These are phyloP conservation scores for Phytophthora citricola DNA, from an alignment of 352 stramenopile species.

Conservation along the genomic window DNA sequence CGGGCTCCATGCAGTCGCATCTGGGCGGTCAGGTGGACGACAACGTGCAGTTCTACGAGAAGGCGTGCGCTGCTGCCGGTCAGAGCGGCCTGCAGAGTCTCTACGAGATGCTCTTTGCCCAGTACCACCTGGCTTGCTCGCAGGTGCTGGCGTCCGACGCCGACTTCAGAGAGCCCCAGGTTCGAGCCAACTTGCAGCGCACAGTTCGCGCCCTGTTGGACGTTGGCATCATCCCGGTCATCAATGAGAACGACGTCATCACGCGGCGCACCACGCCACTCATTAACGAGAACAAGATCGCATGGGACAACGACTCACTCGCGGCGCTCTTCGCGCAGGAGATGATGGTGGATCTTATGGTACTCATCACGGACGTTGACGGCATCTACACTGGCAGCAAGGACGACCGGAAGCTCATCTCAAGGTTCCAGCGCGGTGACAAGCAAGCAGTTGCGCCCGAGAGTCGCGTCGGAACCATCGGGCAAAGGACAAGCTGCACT, in stretches of 20 bases:
- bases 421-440: conserved; percentile 56
- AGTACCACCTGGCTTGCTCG: conserved; percentile 86
- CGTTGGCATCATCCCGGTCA: conserved; percentile 85
- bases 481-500: conserved; percentile 85
- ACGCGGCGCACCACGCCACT: conserved; percentile 69
- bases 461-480: conserved; percentile 66
- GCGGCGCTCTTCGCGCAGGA: conserved; percentile 80
- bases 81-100: conserved; percentile 86
- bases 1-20: conserved; percentile 85
- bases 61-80: conserved; percentile 68
- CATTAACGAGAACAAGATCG: conserved; percentile 64
- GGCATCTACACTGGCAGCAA: conserved; percentile 55
- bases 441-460: conserved; percentile 52
- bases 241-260: conserved; percentile 91
- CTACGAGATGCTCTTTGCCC: conserved; percentile 88
- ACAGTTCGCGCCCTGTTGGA: conserved; percentile 73
- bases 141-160: conserved; percentile 83
- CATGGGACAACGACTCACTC: conserved; percentile 89
- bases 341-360: conserved; percentile 76
- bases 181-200: conserved; percentile 71
- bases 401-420: conserved; percentile 41
- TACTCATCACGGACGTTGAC: conserved; percentile 80
- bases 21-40: conserved; percentile 67
- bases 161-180: conserved; percentile 71
- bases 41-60: conserved; percentile 73